Evolutionary conservation across 1,139 yeast species (phyloP).

Genomic region (Saccharomyces hybrid): DNA sequence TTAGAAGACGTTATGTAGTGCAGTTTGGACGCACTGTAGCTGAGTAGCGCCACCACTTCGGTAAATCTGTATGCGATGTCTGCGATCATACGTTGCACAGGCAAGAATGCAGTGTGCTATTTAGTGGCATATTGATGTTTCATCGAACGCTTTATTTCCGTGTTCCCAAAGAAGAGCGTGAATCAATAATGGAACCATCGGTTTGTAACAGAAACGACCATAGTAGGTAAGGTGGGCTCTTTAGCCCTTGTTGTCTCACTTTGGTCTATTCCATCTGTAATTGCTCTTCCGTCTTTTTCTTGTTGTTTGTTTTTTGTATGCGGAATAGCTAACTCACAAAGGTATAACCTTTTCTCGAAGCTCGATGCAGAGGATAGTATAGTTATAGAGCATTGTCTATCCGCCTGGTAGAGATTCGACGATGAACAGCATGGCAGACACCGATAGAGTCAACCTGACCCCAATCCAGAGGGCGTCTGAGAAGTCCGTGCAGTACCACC

Average conservation of each 20-base stretch:
- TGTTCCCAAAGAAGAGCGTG: background rate
- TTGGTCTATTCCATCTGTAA: background rate
- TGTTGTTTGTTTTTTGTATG: background rate
- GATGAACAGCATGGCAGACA: background rate
- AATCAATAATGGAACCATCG: background rate
- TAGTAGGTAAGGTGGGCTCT: background rate
- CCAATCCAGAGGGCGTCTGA: conserved; percentile 7
- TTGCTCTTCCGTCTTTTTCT: background rate
- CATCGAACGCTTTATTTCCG: background rate
- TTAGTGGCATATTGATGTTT: background rate
- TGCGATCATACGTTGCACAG: background rate
- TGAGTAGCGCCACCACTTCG: background rate
- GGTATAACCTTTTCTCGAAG: background rate
- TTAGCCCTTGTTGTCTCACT: background rate
- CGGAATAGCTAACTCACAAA: background rate
- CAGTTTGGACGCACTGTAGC: background rate
- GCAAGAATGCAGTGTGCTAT: background rate
- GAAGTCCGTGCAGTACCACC: conserved; percentile 48
- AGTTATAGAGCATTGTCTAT: background rate
- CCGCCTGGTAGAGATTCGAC: background rate
- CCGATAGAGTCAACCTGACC: background rate
- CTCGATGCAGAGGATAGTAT: background rate
- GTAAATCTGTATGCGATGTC: background rate
- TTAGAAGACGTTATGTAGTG: background rate
- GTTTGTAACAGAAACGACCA: background rate